Base-by-base conservation (phyloP, 768 basidiomycete genomes). In the Austroboletus eburneus region DNA sequence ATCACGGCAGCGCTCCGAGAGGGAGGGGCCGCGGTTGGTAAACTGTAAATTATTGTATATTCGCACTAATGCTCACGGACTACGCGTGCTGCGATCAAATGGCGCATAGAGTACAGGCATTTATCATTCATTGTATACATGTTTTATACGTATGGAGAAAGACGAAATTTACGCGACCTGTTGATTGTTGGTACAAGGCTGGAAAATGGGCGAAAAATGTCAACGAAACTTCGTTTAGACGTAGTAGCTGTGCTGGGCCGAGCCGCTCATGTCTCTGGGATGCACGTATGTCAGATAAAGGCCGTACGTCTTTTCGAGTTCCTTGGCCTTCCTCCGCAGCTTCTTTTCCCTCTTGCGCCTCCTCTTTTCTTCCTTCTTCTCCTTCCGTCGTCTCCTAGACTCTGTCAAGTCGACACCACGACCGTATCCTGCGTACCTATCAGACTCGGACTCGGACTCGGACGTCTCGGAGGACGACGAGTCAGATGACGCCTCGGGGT, bases 261-360 rank as follows among this genome's bases (percentile, higher is more conserved):
- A 49, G 20, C 59, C 56, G 2, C 68, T 53, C 22, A 57, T 13
- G 13, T 67, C 64, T 43, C 63, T 62, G 36, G 68, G 70, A 14
- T 66, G 52, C 18, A 80, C 51, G 58, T 74, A 86, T 9, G 71
- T 73, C 42, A 89, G 56, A 59, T 81, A 88, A 30, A 90, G 63
- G 3, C 78, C 57, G 59, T 86, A 90, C 45, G 72, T 74, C 65
- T 75, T 83, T 54, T 80, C 81, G 33, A 72, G 74, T 48, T 78
- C 78, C 58, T 72, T 81, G 34, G 75, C 77, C 61, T 76, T 80
- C 57, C 69, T 74, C 58, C 75, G 76, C 39, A 74, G 68, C 59
- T 78, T 83, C 74, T 76, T 85, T 60, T 87, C 83, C 67, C 72
- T 81, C 53, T 73, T 73, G 51, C 76, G 77, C 54, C 75, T 73